Conservation (phyloP, 1,284 basidiomycete species). For the Boletus calvinii region DNA sequence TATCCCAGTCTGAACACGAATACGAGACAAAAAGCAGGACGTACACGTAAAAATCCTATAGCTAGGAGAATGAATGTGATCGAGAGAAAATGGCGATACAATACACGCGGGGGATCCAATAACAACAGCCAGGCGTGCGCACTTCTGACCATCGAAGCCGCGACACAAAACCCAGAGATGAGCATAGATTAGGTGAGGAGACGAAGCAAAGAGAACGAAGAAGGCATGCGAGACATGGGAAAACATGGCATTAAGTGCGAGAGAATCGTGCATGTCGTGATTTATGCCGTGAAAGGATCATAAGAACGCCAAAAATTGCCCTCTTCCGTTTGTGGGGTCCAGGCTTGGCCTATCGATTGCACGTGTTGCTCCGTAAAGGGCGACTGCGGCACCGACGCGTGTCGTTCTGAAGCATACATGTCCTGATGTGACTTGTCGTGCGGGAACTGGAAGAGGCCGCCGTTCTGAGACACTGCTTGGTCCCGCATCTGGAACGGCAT, state of each 20-base stretch:
- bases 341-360: slow-evolving; percentile 19
- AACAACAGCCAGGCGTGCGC: not conserved
- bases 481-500: slow-evolving; percentile 23
- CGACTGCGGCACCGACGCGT: slow-evolving; percentile 19
- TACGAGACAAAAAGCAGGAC: not conserved
- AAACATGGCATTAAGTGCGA: not conserved
- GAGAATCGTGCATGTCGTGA: slow-evolving; percentile 5
- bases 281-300: slow-evolving; percentile 26
- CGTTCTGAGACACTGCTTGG: slow-evolving; percentile 17
- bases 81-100: slow-evolving; percentile 3
- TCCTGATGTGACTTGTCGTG: slow-evolving; percentile 27
- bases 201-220: not conserved
- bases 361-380: slow-evolving; percentile 21
- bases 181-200: slow-evolving; percentile 9
- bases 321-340: slow-evolving; percentile 26
- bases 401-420: slow-evolving; percentile 26
- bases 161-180: slow-evolving; percentile 1
- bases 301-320: slow-evolving; percentile 27
- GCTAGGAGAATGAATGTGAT: not conserved
- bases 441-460: slow-evolving; percentile 20
- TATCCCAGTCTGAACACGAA: not conserved
- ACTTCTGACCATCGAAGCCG: not conserved
- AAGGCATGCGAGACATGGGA: not conserved
- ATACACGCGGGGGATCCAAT: slow-evolving; percentile 13
- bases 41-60: slow-evolving; percentile 7